Base-by-base conservation (phyloP, 805 yeast genomes). In the Starmerella bombi region DNA sequence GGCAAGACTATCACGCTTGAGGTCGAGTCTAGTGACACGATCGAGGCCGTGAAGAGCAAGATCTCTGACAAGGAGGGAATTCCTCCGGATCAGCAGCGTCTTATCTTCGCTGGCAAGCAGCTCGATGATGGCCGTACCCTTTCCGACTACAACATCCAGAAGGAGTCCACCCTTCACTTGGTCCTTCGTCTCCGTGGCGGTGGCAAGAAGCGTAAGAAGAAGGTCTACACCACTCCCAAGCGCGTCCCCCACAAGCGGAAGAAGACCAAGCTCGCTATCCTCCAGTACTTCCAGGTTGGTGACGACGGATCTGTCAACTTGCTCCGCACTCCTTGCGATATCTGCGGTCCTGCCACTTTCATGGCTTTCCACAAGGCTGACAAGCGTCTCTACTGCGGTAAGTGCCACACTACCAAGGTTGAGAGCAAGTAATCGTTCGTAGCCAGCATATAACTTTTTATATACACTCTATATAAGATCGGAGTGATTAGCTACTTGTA, bases 181-280 rank as follows among this genome's bases (percentile, higher is more conserved):
- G 97, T 88, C 54, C 73, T 88, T 55, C 85, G 96, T 77, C 81
- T 88, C 67, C 83, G 96, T 75, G 97, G 97, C 67, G 95, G 94
- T 72, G 94, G 94, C 76, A 91, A 86, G 83, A 91, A 91, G 91
- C 88, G 94, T 80, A 91, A 91, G 91, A 91, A 91, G 95, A 88
- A 88, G 93, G 96, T 85, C 67, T 91, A 88, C 88, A 88, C 97
- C 74, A 88, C 97, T 66, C 98, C 98, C 77, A 91, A 91, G 86
- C 93, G 86, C 81, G 83, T 91, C 75, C 83, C 73, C 75, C 97
- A 91, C 93, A 86, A 85, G 81, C 95, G 84, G 81, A 91, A 82
- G 83, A 91, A 88, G 78, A 83, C 82, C 72, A 91, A 91, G 82
- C 77, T 91, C 65, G 97, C 96, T 71, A 96, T 91, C 69, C 81